Base-by-base conservation (phyloP, 2,329 filamentous ascomycete genomes). In the Rutstroemia sydowiana region DNA sequence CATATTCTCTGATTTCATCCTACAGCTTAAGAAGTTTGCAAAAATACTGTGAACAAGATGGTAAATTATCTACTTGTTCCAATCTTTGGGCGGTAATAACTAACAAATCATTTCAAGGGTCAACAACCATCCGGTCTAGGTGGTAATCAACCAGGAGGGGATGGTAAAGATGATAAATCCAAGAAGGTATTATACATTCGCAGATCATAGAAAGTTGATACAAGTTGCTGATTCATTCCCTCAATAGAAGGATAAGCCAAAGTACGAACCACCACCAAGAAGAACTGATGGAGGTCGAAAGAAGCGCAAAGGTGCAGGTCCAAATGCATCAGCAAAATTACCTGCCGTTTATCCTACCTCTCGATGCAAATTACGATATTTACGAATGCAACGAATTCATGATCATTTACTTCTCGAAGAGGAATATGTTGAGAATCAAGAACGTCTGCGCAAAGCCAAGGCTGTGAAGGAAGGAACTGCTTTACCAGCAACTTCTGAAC, bases 401-500 rank as follows among this genome's bases (percentile, higher is more conserved):
- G 93, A 98, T 69, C 93, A 98, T 67, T 78, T 98, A 55, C 76
- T 98, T 57, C 82, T 98, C 28, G 93, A 98, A 70, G 93, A 98
- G 69, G 93, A 98, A 72, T 98, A 95, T 61, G 93, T 98, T 57
- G 92, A 97, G 76, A 98, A 98, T 70, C 93, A 98, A 73, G 93
- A 98, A 73, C 88, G 89, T 42, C 76, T 96, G 64, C 85, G 95
- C 64, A 96, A 95, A 71, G 86, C 90, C 58, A 96, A 95, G 78
- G 80, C 83, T 1, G 85, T 81, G 51, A 86, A 88, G 67, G 85
- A 86, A 61, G 83, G 80, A 51, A 74, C 79, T 53, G 78, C 75
- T 23, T 41, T 23, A 30, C 81, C 81, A 46, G 75, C 70, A 34
- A 71, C 72, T 39, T 73, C 73, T 37, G 75, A 78, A 39, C 79